phyloP scores from a whole-genome alignment of 345 rosid genomes.

The Boechera retrofracta region DNA sequence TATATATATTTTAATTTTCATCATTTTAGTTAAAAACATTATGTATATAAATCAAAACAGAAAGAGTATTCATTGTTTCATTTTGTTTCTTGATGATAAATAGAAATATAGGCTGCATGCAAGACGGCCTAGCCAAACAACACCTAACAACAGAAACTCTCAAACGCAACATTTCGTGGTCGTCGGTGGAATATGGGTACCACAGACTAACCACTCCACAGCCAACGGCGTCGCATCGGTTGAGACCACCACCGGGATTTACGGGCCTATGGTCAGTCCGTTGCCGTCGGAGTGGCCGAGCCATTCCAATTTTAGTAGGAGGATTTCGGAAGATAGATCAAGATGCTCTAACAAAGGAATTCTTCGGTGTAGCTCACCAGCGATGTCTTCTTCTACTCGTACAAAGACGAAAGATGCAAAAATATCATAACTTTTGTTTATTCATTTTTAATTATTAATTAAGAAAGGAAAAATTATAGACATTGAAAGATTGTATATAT shows the following conservation, averaged over 20 bases:
- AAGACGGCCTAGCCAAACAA: constrained; percentile 63
- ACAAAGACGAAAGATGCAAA: constrained; percentile 32
- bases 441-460: constrained; percentile 9
- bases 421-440: constrained; percentile 8
- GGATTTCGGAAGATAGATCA: constrained; percentile 14
- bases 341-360: constrained; percentile 22
- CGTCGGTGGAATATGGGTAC: constrained; percentile 91
- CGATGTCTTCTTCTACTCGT: constrained; percentile 45
- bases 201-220: constrained; percentile 60
- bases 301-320: constrained; percentile 19
- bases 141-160: constrained; percentile 50
- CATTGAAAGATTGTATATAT: constrained; percentile 6
- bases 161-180: constrained; percentile 84
- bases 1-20: background rate
- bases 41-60: background rate
- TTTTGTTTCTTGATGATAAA: constrained; percentile 10
- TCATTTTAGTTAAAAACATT: background rate
- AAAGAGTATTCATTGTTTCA: background rate
- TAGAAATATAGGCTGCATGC: constrained; percentile 91
- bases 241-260: constrained; percentile 54
- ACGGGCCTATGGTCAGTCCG: constrained; percentile 46
- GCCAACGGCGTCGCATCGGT: constrained; percentile 41
- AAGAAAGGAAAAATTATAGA: background rate
- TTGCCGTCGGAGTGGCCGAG: constrained; percentile 43
- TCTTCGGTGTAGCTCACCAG: constrained; percentile 43